Evolutionary conservation across 2,329 filamentous ascomycete species (phyloP).

Genomic region (Fonsecaea pedrosoi): DNA sequence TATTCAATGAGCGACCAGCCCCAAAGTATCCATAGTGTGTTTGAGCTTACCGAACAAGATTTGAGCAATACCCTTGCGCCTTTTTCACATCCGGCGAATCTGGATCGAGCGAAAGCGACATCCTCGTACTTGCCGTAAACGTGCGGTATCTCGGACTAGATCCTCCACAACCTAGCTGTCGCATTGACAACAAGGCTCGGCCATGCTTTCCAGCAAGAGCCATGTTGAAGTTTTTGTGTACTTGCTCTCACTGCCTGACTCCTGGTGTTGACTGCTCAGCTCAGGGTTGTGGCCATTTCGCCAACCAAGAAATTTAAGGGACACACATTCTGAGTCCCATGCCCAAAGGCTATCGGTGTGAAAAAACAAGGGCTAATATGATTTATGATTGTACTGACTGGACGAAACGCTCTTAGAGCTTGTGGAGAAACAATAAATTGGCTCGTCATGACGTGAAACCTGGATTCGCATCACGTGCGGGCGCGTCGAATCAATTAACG

Average conservation of each 20-base stretch:
- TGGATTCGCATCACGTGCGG: conserved; percentile 25
- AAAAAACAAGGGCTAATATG: not conserved
- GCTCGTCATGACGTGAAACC: not conserved
- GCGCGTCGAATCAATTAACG: conserved; percentile 12
- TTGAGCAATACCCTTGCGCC: conserved; percentile 65
- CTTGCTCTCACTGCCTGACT: not conserved
- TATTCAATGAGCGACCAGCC: not conserved
- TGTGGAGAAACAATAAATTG: conserved; percentile 14
- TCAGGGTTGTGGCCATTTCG: not conserved
- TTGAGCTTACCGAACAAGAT: conserved; percentile 59
- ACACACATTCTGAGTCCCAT: not conserved
- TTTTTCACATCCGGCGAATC: conserved; percentile 58
- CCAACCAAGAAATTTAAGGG: not conserved
- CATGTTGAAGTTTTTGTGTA: not conserved
- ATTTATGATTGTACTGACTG: not conserved
- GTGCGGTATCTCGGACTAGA: conserved; percentile 20
- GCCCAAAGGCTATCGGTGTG: not conserved
- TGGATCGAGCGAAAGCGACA: conserved; percentile 36
- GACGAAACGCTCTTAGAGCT: not conserved
- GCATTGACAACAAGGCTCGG: conserved; percentile 4
- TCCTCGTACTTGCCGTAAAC: conserved; percentile 31
- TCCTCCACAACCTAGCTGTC: conserved; percentile 19
- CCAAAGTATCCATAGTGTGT: not conserved
- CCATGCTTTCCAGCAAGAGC: not conserved
- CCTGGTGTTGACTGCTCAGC: not conserved